Evolutionary conservation across 176 grass and related monocot genomes (phyloP).

Genomic region (Melocanna baccifera): DNA sequence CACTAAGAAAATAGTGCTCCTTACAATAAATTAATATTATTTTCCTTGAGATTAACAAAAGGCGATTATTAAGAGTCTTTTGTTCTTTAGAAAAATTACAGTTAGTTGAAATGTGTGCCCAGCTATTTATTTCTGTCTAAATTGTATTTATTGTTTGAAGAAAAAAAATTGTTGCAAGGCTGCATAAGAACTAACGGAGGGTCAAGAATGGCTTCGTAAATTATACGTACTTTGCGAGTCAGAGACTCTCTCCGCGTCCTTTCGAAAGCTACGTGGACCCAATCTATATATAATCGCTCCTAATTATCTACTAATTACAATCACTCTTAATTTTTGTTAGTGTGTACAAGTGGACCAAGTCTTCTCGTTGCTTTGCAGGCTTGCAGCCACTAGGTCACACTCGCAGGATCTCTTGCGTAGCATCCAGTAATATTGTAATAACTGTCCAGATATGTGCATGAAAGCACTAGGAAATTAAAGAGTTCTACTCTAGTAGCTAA

Average conservation of each 20-base stretch:
- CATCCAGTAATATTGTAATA: too few relatives aligned
- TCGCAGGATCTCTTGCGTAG: neutral
- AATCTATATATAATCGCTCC: neutral
- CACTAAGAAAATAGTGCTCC: neutral
- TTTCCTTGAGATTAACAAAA: neutral
- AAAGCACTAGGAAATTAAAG: neutral
- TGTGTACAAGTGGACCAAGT: conserved; percentile 5
- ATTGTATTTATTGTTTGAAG: neutral
- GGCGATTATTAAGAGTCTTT: neutral
- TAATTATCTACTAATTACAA: neutral
- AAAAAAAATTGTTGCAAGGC: neutral
- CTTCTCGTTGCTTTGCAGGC: neutral
- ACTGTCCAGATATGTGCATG: neutral
- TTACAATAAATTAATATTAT: neutral
- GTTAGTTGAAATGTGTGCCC: neutral
- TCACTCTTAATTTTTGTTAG: neutral
- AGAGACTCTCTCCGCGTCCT: conserved; percentile 5
- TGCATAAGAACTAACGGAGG: neutral
- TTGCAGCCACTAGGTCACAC: conserved; percentile 15
- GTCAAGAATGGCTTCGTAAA: conserved; percentile 33
- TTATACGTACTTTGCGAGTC: neutral
- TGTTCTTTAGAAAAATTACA: neutral
- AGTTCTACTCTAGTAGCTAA: neutral
- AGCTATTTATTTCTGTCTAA: neutral
- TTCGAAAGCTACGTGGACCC: conserved; percentile 4